Conservation (phyloP, 2,329 filamentous ascomycete species). For the Dactylonectria macrodidyma region DNA sequence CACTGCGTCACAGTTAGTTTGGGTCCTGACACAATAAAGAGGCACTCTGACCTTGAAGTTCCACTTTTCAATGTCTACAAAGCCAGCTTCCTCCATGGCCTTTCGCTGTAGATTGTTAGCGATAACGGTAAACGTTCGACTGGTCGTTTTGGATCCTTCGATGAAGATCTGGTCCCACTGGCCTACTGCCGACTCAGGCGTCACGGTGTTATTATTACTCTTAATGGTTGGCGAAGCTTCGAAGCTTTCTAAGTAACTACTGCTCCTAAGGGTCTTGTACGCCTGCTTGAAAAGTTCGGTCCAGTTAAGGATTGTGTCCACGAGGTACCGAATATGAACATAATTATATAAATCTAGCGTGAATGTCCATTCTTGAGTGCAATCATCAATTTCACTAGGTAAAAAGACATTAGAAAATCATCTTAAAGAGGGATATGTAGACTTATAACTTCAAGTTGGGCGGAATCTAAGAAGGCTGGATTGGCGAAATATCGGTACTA, state of each 20-base stretch:
- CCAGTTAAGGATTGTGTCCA: slow-evolving; percentile 68
- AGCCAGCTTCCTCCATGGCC: slow-evolving; percentile 44
- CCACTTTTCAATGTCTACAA: slow-evolving; percentile 42
- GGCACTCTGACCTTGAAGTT: slow-evolving; percentile 34
- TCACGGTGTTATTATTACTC: slow-evolving; percentile 49
- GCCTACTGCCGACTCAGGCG: slow-evolving; percentile 37
- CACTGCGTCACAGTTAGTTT: slow-evolving; percentile 22
- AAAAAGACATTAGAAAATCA: neutral
- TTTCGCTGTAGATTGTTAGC: slow-evolving; percentile 35
- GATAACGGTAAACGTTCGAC: slow-evolving; percentile 45
- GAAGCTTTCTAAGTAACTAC: slow-evolving; percentile 56
- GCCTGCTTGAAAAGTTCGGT: slow-evolving; percentile 64
- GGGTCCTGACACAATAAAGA: neutral
- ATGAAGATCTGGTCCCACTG: slow-evolving; percentile 41
- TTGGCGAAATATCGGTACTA: slow-evolving; percentile 71
- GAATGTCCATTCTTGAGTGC: slow-evolving; percentile 66
- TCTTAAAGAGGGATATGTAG: neutral
- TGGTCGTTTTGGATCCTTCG: slow-evolving; percentile 40
- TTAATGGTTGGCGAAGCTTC: slow-evolving; percentile 37
- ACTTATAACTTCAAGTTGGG: slow-evolving; percentile 34
- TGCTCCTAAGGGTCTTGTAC: slow-evolving; percentile 67
- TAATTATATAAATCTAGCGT: slow-evolving; percentile 66
- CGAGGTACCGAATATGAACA: slow-evolving; percentile 69
- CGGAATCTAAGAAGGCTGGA: slow-evolving; percentile 66
- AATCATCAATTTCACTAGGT: slow-evolving; percentile 70